phyloP scores from a whole-genome alignment of 2,329 filamentous ascomycete species.

The Beauveria australis region DNA sequence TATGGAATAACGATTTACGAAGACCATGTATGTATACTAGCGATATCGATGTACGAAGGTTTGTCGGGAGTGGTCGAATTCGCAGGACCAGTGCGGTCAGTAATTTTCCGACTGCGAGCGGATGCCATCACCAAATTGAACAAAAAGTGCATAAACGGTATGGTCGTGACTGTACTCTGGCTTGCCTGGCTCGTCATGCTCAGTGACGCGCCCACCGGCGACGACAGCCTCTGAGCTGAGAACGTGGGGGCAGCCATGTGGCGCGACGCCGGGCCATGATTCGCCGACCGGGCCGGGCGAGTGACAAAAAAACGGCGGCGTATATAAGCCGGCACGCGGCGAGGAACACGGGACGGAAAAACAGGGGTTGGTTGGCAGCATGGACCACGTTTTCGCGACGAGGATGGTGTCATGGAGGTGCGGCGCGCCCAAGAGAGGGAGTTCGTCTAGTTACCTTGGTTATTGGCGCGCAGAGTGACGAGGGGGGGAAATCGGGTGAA shows the following conservation, averaged over 20 bases:
- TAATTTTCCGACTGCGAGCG: background rate
- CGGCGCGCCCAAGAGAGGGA: no score
- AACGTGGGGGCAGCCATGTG: conserved; percentile 1
- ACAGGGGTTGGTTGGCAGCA: no score
- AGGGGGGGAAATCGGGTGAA: no score
- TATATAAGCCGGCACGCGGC: background rate
- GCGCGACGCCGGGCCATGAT: background rate
- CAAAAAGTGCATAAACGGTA: no score
- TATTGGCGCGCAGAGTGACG: no score
- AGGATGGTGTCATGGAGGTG: no score
- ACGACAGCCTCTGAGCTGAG: background rate
- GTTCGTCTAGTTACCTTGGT: no score
- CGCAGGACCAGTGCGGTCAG: background rate
- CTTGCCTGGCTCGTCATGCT: background rate
- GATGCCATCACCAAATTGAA: background rate
- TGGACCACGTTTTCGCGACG: no score
- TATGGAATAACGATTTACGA: conserved; percentile 12
- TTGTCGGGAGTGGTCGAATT: background rate
- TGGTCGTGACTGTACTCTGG: no score
- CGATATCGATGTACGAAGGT: background rate
- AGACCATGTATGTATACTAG: background rate
- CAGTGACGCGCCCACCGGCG: no score
- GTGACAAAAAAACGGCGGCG: no score
- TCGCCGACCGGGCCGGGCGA: background rate
- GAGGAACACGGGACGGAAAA: background rate